Evolutionary conservation across 2,329 filamentous ascomycete genomes (phyloP).

Genomic region (Cytospora piceicola): DNA sequence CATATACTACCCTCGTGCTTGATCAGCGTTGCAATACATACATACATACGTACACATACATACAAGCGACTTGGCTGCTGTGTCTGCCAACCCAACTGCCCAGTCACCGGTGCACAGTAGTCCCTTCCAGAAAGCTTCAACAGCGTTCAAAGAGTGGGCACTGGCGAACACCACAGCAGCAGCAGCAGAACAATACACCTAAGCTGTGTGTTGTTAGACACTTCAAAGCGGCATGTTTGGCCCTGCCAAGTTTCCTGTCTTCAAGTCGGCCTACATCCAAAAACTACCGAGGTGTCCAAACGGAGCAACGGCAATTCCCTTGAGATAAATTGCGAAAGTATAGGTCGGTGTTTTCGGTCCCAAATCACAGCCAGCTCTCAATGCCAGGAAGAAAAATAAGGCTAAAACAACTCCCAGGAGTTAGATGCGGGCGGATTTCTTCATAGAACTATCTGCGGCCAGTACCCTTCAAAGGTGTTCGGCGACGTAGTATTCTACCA

Average conservation of each 20-base stretch:
- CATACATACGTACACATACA: no score
- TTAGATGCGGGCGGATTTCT: background rate
- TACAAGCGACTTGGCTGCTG: background rate
- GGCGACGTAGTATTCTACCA: background rate
- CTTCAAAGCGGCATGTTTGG: slow-evolving; percentile 5
- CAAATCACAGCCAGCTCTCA: background rate
- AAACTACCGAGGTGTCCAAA: slow-evolving; percentile 3
- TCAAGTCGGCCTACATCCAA: slow-evolving; percentile 10
- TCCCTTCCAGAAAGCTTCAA: background rate
- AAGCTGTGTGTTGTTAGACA: slow-evolving; percentile 26
- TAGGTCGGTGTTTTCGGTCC: background rate
- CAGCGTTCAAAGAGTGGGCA: background rate
- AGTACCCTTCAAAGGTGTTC: background rate
- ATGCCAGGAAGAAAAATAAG: no score
- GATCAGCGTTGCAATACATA: slow-evolving; percentile 15
- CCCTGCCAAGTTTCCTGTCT: slow-evolving; percentile 14
- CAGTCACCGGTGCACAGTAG: background rate
- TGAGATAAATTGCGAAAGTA: background rate
- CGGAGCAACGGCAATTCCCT: background rate
- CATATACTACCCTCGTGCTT: slow-evolving; percentile 1
- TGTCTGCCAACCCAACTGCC: background rate
- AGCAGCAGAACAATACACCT: background rate
- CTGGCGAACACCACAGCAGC: background rate
- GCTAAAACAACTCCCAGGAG: background rate
- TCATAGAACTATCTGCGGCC: background rate